phyloP scores from a whole-genome alignment of 1,139 yeast species.

The Yamadazyma atmosphaerica region DNA sequence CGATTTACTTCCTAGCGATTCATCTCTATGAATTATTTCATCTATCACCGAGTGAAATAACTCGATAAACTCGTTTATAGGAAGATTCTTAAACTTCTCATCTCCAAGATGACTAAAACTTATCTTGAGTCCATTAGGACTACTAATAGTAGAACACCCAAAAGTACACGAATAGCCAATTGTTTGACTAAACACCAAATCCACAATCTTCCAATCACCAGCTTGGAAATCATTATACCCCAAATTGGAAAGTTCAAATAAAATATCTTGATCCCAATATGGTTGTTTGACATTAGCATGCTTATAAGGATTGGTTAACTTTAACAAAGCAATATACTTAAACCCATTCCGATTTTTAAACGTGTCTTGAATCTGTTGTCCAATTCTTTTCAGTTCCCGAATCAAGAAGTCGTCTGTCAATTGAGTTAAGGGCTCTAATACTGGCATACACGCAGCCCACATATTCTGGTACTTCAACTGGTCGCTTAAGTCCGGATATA shows the following conservation, averaged over 20 bases:
- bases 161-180: constrained; percentile 22
- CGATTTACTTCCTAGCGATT: background rate
- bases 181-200: constrained; percentile 28
- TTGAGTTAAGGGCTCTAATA: constrained; percentile 15
- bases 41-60: background rate
- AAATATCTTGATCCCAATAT: constrained; percentile 10
- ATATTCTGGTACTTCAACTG: constrained; percentile 19
- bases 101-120: constrained; percentile 1
- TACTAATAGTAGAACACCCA: constrained; percentile 21
- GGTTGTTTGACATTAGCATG: constrained; percentile 11
- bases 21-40: too few species aligned
- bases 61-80: background rate
- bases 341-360: constrained; percentile 17
- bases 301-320: constrained; percentile 15
- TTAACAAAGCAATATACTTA: constrained; percentile 21
- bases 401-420: constrained; percentile 8
- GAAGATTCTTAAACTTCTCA: background rate
- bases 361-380: constrained; percentile 10
- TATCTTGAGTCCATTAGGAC: constrained; percentile 25
- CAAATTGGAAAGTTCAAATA: constrained; percentile 29
- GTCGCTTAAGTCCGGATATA: constrained; percentile 15
- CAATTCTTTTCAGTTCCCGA: constrained; percentile 10
- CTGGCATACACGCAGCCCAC: constrained; percentile 16
- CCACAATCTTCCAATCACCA: constrained; percentile 19
- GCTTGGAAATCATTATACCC: constrained; percentile 17